Conservation (phyloP, 1,284 basidiomycete species). For the Ganoderma lucidum region DNA sequence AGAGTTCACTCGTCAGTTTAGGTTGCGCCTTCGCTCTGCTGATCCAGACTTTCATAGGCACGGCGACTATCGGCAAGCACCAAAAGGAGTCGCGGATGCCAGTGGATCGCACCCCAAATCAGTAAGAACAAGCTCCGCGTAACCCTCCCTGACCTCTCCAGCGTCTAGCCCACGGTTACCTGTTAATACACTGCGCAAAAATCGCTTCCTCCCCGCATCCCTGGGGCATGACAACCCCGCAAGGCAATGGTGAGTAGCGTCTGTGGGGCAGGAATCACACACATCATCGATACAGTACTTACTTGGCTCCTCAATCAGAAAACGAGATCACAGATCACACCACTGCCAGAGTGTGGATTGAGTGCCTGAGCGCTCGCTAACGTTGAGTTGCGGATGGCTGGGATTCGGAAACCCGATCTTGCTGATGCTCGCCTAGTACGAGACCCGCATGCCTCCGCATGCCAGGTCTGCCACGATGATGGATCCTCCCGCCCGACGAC, state of each 20-base stretch:
- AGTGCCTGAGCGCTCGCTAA: conserved; percentile 3
- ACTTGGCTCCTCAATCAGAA: neutral
- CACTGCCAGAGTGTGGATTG: neutral
- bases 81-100: neutral
- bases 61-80: no score
- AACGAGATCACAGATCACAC: neutral
- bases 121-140: neutral
- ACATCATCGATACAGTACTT: neutral
- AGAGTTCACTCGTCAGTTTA: no score
- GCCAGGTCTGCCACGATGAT: neutral
- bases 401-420: conserved; percentile 4
- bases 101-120: neutral
- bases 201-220: neutral
- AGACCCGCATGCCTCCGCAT: conserved; percentile 12
- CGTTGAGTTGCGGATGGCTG: neutral
- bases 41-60: no score
- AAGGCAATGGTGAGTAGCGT: neutral
- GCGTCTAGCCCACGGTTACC: neutral
- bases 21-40: no score
- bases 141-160: neutral
- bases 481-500: conserved; percentile 10
- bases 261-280: neutral
- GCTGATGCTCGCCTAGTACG: conserved; percentile 14
- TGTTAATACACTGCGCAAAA: neutral
- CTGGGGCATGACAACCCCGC: neutral